Evolutionary conservation across 495 filamentous ascomycete species (phyloP), one percentile per base, ranked within the genome.

Genomic region (Hypoxylon trugodes): DNA sequence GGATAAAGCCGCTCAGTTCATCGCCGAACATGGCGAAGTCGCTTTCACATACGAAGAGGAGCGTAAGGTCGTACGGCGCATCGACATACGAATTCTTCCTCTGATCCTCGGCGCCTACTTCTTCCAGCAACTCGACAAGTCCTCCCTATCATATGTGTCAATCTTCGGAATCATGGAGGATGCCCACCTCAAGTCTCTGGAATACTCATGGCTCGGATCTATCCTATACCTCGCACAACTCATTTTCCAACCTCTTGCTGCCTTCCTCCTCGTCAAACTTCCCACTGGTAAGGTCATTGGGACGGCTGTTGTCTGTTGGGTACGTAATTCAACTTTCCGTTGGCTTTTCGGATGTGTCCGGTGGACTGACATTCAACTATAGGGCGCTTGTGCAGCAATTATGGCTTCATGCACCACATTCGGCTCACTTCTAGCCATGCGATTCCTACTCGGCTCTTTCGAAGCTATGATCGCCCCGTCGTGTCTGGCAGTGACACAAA

Each of bases 41-140:
- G 57, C 63, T 2, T 76, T 77, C 59, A 70, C 59, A 2, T 74
- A 75, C 60, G 75, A 77, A 10, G 75, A 79, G 52, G 77, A 78
- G 28, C 73, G 57, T 32, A 69, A 37, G 30, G 69, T 80, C 13
- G 56, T 80, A 24, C 62, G 68, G 12, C 76, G 78, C 8, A 82
- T 82, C 59, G 82, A 84, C 61, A 42, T 71, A n/a, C 71, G 73
- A 6, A 75, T 84, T 26, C 69, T 84, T 3, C 77, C 79, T n/a
- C 69, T 85, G 10, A 73, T 85, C 12, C 72, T 83, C 3, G 72
- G 73, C 10, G 79, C 79, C 9, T 84, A 85, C 70, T 83, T 78
- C 68, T 77, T 85, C 48, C 81, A 85, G 62, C 75, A 75, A 49
- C 73, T 83, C n/a, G 81, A 85, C 74, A 85, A 85, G 66, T 77